Percentiles rank a stretch among this genome's conserved stretches.
Evolutionary conservation across 371 early-diverging fungal genomes (phyloP).

Genomic region (Mortierella sp.): DNA sequence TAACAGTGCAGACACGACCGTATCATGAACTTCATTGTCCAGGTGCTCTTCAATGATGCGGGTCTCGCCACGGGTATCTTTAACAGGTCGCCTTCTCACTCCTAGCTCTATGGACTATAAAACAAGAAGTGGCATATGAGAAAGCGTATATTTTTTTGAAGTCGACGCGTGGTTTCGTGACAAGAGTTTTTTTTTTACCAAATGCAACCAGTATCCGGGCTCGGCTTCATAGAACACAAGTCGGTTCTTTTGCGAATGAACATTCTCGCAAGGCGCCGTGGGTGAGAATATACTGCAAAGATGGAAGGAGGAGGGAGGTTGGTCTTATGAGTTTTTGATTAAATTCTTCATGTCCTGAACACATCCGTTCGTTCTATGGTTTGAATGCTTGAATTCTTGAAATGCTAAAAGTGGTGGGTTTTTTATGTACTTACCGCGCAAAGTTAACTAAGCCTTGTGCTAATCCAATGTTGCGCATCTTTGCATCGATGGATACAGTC

Average conservation of each 20-base stretch:
- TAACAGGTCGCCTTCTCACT: slow-evolving; percentile 60
- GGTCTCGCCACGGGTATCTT: slow-evolving; percentile 68
- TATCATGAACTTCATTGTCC: slow-evolving; percentile 69
- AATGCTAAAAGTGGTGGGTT: no score
- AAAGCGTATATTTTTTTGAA: no score
- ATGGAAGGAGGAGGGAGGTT: no score
- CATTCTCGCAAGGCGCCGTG: slow-evolving; percentile 69
- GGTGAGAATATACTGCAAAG: slow-evolving; percentile 73
- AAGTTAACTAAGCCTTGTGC: slow-evolving; percentile 86
- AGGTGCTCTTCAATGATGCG: slow-evolving; percentile 70
- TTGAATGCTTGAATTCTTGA: no score
- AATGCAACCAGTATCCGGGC: slow-evolving; percentile 80
- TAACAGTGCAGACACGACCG: slow-evolving; percentile 63
- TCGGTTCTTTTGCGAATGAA: slow-evolving; percentile 78
- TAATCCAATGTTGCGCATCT: slow-evolving; percentile 85
- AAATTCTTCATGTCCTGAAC: no score
- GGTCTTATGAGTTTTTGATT: no score
- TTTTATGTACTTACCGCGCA: slow-evolving; percentile 73
- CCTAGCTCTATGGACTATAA: slow-evolving; percentile 72
- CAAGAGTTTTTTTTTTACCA: slow-evolving; percentile 52
- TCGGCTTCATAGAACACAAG: slow-evolving; percentile 77
- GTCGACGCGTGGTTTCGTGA: background rate
- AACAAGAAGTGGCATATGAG: no score
- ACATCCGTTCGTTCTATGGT: no score
- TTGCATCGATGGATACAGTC: slow-evolving; percentile 80